phyloP scores from a whole-genome alignment of 139 green algal species.

The Dunaliella sp. region DNA sequence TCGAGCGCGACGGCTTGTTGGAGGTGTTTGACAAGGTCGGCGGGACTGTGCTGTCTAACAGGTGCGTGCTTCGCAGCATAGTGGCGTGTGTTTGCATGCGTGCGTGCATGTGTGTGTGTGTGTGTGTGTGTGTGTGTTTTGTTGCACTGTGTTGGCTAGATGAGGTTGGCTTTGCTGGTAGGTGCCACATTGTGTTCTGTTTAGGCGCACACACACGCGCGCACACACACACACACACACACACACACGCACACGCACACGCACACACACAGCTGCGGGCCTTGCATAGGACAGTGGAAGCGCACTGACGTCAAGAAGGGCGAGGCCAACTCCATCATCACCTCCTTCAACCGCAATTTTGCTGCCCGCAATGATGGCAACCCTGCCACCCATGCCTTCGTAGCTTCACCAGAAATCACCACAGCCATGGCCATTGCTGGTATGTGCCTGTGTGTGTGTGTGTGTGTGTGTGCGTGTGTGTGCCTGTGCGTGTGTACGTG shows the following conservation, averaged over 20 bases:
- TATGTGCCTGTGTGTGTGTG: background rate
- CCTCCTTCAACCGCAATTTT: constrained; percentile 96
- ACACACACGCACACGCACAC: too few relatives aligned
- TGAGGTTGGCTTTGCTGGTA: too few relatives aligned
- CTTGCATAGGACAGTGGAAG: constrained; percentile 97
- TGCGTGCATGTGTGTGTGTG: too few relatives aligned
- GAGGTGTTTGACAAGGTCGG: constrained; percentile 89
- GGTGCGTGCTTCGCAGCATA: too few relatives aligned
- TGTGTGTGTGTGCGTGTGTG: background rate
- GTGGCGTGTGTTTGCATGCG: too few relatives aligned
- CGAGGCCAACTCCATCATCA: constrained; percentile 91
- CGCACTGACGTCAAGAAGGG: constrained; percentile 88
- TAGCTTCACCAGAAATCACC: constrained; percentile 84
- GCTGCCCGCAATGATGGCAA: constrained; percentile 92
- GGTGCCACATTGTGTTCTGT: too few relatives aligned
- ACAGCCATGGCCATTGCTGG: constrained; percentile 74
- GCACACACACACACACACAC: too few relatives aligned
- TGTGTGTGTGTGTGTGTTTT: too few relatives aligned
- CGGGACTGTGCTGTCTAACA: constrained; percentile 93
- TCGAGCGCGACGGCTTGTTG: constrained; percentile 86
- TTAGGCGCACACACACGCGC: too few relatives aligned
- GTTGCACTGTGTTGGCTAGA: too few relatives aligned
- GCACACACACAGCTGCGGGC: constrained; percentile 81
- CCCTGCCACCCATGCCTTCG: constrained; percentile 88
- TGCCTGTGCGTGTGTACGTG: too few relatives aligned